These are phyloP conservation scores for Russula emetica DNA, from an alignment of 768 basidiomycete species.

Conservation along the genomic window DNA sequence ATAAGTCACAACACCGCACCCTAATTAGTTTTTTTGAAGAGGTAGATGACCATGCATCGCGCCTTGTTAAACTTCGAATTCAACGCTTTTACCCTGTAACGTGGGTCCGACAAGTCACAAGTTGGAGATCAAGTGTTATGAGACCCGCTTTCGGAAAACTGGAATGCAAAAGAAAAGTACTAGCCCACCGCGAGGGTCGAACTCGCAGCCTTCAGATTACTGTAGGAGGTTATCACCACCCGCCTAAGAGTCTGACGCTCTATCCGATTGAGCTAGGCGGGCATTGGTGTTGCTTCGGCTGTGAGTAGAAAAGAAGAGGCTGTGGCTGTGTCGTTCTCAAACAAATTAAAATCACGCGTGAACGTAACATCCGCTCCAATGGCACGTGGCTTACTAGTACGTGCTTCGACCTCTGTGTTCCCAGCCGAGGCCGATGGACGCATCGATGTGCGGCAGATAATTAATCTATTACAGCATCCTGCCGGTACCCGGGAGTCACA, in stretches of 20 bases:
- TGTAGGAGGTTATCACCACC: background rate
- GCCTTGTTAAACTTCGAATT: background rate
- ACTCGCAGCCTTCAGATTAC: slow-evolving; percentile 57
- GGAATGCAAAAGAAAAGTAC: background rate
- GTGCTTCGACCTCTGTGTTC: background rate
- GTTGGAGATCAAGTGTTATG: background rate
- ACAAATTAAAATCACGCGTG: background rate
- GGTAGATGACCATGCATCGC: background rate
- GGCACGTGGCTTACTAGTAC: background rate
- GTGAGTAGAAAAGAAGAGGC: background rate
- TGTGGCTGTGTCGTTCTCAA: background rate
- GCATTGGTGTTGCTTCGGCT: slow-evolving; percentile 31
- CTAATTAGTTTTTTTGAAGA: no score
- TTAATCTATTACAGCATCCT: background rate
- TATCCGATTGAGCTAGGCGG: slow-evolving; percentile 66
- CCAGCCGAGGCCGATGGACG: background rate
- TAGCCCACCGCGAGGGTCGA: slow-evolving; percentile 59
- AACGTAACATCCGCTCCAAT: background rate
- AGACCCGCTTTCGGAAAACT: background rate
- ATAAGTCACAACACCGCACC: no score
- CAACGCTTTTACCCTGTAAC: background rate
- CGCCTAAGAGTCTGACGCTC: slow-evolving; percentile 60
- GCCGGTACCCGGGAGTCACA: background rate
- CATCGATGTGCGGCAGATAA: background rate
- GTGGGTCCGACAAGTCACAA: no score